These are phyloP conservation scores for Tubosaeta sp. DNA, from an alignment of 768 basidiomycete species.

Conservation along the genomic window DNA sequence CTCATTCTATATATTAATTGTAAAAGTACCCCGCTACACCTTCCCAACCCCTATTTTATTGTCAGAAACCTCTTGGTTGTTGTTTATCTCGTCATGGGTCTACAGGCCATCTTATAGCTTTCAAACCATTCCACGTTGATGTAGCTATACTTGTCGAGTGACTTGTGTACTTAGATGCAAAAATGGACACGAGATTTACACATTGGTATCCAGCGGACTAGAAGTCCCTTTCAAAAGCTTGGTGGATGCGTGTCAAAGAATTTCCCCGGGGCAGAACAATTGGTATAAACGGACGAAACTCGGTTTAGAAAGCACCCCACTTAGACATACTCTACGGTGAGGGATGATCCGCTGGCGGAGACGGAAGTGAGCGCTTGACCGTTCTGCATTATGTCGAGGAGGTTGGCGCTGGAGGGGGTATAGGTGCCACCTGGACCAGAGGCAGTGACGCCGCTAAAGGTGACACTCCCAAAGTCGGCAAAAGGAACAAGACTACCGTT, in stretches of 20 bases:
- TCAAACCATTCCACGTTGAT: not conserved
- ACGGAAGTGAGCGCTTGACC: slow-evolving; percentile 9
- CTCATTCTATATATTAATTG: slow-evolving; percentile 3
- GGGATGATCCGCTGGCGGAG: not conserved
- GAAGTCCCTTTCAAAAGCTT: too few species aligned
- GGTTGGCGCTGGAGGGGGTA: slow-evolving; percentile 7
- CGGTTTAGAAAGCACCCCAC: too few species aligned
- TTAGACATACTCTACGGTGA: slow-evolving; percentile 9
- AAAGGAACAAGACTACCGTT: slow-evolving; percentile 3
- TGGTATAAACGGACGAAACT: too few species aligned
- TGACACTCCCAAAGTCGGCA: slow-evolving; percentile 19
- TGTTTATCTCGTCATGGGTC: not conserved
- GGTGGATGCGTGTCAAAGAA: too few species aligned
- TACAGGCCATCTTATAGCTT: not conserved
- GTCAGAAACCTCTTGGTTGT: slow-evolving; percentile 6
- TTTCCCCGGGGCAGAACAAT: not conserved
- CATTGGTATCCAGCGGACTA: too few species aligned
- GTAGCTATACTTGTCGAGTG: slow-evolving; percentile 1
- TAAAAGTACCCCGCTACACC: slow-evolving; percentile 3
- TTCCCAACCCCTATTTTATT: not conserved
- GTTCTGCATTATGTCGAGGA: slow-evolving; percentile 12
- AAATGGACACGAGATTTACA: not conserved
- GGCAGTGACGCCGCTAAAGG: slow-evolving; percentile 12
- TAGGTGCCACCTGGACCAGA: slow-evolving; percentile 4
- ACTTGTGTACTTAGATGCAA: not conserved